Evolutionary conservation across 2,329 filamentous ascomycete species (phyloP).

Genomic region (Leptosphaerulina australis): DNA sequence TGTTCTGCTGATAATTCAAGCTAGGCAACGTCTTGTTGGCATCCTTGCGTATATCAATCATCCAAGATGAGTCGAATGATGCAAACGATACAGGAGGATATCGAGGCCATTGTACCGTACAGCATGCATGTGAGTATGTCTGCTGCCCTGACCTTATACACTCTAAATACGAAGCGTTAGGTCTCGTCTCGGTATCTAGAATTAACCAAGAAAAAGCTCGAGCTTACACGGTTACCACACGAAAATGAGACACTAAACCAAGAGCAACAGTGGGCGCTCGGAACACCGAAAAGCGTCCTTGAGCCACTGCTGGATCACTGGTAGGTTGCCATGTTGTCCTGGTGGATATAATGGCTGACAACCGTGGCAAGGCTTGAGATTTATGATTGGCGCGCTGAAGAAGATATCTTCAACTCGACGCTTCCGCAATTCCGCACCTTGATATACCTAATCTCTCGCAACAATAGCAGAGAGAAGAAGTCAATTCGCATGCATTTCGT

Average conservation of each 20-base stretch:
- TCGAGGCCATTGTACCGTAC: conserved; percentile 36
- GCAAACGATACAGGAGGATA: conserved; percentile 16
- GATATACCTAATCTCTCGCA: conserved; percentile 47
- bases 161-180: too few species aligned
- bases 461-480: background rate
- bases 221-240: conserved; percentile 33
- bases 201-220: conserved; percentile 69
- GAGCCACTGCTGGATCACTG: conserved; percentile 71
- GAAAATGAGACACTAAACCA: background rate
- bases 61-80: conserved; percentile 4
- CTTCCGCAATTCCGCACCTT: conserved; percentile 70
- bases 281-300: conserved; percentile 64
- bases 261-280: conserved; percentile 54
- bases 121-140: conserved; percentile 47
- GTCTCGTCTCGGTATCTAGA: conserved; percentile 71
- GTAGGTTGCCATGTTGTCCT: too few species aligned
- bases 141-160: too few species aligned
- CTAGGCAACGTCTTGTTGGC: conserved; percentile 2
- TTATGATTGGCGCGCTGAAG: conserved; percentile 68
- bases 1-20: background rate
- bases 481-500: conserved; percentile 68
- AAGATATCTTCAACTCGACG: conserved; percentile 62
- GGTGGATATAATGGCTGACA: too few species aligned
- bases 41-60: background rate
- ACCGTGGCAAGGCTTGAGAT: conserved; percentile 69